Evolutionary conservation across 352 stramenopile species (phyloP).

Genomic region (Globisporangium spinosum): DNA sequence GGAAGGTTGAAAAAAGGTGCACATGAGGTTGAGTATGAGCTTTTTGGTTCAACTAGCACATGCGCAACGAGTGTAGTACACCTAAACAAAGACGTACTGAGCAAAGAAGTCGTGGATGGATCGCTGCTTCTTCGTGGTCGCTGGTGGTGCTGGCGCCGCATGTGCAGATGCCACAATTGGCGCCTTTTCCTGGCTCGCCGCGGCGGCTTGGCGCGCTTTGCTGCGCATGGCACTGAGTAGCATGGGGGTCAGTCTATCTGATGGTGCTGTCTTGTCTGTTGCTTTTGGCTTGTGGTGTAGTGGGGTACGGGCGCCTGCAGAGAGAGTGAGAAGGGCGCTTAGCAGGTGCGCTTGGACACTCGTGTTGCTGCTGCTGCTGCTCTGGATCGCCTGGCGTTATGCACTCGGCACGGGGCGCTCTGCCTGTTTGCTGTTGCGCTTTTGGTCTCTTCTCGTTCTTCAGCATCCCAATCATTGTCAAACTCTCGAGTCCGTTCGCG

Average conservation of each 20-base stretch:
- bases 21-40: neutral
- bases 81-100: conserved; percentile 24
- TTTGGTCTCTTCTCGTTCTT: conserved; percentile 5
- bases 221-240: conserved; percentile 38
- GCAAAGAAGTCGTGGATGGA: conserved; percentile 87
- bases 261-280: neutral
- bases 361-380: neutral
- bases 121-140: conserved; percentile 66
- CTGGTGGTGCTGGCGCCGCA: conserved; percentile 8
- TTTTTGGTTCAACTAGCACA: neutral
- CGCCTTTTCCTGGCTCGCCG: conserved; percentile 13
- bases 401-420: neutral
- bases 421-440: neutral
- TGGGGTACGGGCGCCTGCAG: neutral
- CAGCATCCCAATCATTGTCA: neutral
- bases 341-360: neutral
- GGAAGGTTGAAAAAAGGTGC: neutral
- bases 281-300: neutral
- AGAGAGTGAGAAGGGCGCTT: neutral
- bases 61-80: neutral
- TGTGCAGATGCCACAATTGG: neutral
- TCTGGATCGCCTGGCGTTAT: neutral
- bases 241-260: neutral
- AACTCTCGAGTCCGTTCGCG: conserved; percentile 4
- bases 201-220: conserved; percentile 24